phyloP scores from a whole-genome alignment of 2,329 filamentous ascomycete species.

The Fusarium sp. region DNA sequence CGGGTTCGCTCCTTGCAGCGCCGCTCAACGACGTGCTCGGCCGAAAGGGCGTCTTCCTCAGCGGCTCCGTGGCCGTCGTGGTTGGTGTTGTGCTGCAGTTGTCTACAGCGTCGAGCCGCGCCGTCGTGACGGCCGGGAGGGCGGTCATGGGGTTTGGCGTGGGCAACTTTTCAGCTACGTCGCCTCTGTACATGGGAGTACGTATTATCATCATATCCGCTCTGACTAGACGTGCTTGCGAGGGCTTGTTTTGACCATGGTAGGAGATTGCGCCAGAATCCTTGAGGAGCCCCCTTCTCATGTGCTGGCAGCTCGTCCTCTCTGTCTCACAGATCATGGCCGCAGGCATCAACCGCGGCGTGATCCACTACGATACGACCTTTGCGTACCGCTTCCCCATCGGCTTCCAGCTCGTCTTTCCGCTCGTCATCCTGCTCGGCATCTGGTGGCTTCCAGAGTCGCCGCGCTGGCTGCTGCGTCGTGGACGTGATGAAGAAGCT shows the following conservation, averaged over 20 bases:
- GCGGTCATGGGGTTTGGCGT: conserved; percentile 43
- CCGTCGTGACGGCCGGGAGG: conserved; percentile 39
- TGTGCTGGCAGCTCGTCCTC: conserved; percentile 52
- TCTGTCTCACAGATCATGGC: conserved; percentile 51
- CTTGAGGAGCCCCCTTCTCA: conserved; percentile 48
- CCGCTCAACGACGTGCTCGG: conserved; percentile 50
- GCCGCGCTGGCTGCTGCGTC: conserved; percentile 48
- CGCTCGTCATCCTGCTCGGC: conserved; percentile 32
- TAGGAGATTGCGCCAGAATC: conserved; percentile 46
- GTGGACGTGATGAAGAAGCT: conserved; percentile 52
- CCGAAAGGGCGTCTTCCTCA: conserved; percentile 46
- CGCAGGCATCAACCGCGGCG: conserved; percentile 46
- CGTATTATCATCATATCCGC: conserved; percentile 4
- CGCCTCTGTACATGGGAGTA: conserved; percentile 50
- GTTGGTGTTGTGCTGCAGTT: conserved; percentile 42
- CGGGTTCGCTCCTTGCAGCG: conserved; percentile 49
- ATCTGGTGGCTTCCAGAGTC: conserved; percentile 44
- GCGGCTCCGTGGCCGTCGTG: conserved; percentile 43
- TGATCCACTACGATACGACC: conserved; percentile 42
- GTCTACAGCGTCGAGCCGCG: conserved; percentile 36
- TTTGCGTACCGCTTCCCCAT: conserved; percentile 49
- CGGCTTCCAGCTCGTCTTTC: conserved; percentile 45
- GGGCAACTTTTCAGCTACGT: conserved; percentile 52
- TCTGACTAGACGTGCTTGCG: neutral
- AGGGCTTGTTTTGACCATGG: neutral